Percentiles rank a stretch among this genome's conserved stretches.
These are phyloP conservation scores for Candida maltosa DNA, from an alignment of 805 yeast genomes.

Conservation along the genomic window DNA sequence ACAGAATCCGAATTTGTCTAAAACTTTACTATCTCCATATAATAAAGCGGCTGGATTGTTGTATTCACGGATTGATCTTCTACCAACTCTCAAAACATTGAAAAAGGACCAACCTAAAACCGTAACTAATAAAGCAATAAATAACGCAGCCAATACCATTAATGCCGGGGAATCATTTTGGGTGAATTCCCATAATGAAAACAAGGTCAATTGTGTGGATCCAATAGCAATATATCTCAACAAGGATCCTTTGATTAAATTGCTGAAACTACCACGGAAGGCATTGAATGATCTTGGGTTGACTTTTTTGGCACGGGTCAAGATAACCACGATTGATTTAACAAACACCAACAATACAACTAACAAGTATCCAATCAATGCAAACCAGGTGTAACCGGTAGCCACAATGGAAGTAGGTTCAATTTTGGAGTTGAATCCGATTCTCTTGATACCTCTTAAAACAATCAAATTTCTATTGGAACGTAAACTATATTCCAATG, in stretches of 20 bases:
- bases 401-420: constrained; percentile 82
- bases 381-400: constrained; percentile 85
- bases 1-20: constrained; percentile 81
- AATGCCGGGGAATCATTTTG: constrained; percentile 84
- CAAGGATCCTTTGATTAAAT: constrained; percentile 72
- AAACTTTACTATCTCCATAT: constrained; percentile 70
- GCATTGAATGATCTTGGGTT: constrained; percentile 44
- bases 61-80: constrained; percentile 51
- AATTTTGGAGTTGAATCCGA: constrained; percentile 71
- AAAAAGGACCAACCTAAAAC: constrained; percentile 64
- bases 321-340: constrained; percentile 49
- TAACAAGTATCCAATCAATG: constrained; percentile 70
- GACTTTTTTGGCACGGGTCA: constrained; percentile 47
- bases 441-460: constrained; percentile 81
- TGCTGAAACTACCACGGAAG: constrained; percentile 54
- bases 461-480: constrained; percentile 63
- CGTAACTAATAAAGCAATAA: constrained; percentile 58
- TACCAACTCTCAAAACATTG: constrained; percentile 64
- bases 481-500: constrained; percentile 34
- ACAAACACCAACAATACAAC: constrained; percentile 56
- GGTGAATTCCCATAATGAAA: constrained; percentile 86
- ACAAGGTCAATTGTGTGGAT: constrained; percentile 72
- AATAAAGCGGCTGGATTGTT: constrained; percentile 85
- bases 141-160: constrained; percentile 72
- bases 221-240: constrained; percentile 81